Base-by-base conservation (phyloP, 1,139 yeast species). In the Sporopachydermia cereana region DNA sequence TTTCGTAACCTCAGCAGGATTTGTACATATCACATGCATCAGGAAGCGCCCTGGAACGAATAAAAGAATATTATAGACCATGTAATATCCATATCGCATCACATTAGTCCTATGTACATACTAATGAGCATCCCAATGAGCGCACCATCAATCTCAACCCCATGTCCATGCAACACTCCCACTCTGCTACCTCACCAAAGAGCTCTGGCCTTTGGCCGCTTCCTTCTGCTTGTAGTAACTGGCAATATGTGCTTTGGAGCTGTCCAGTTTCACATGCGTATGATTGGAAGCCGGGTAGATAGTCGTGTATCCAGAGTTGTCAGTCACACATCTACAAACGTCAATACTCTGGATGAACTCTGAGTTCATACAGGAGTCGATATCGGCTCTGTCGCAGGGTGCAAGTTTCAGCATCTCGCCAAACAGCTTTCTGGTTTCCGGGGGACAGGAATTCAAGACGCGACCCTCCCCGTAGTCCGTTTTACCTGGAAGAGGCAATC, bases 341-440 rank as follows among this genome's bases (percentile, higher is more conserved):
- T 41, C 39, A 16, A 41, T 21, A n/a, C 5, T n/a, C 16, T 21
- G 30, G 22, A 41, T 22, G n/a, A 25, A 41, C 14, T 41, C 41
- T 4, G 30, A 25, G 21, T 30, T 16, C 4, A 41, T n/a, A 22
- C 30, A 23, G 18, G 17, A 39, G 34, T 41, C 43, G 29, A 41
- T 20, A 30, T 14, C n/a, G 16, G 17, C 29, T 4, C 18, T 7
- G 29, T 49, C 46, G 16, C 47, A 54, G 7, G 69, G 68, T 48
- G 64, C 62, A 3, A 64, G 51, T 21, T 55, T 53, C 24, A 64
- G 51, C 67, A 63, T 63, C 16, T 57, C 54, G 16, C 49, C 47
- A 21, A 64, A 49, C 43, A 63, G 52, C 5, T 41, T 20, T 31
- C 43, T 16, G 4, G 43, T 16, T 7, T 41, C 43, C 18, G 29